Base-by-base conservation (phyloP, 169 alveolate genomes). In the Cryptosporidium andersoni region DNA sequence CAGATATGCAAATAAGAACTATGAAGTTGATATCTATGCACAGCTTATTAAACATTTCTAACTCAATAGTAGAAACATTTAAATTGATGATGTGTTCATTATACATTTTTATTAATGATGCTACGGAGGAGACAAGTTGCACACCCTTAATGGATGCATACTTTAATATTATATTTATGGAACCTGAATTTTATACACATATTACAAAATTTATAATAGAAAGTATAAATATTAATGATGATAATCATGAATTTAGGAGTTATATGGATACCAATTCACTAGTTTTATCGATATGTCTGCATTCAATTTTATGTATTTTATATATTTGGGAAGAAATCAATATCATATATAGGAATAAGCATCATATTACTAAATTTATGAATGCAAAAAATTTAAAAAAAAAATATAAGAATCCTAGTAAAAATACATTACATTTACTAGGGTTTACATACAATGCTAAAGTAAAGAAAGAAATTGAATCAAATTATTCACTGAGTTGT, bases 301-400 rank as follows among this genome's bases (percentile, higher is more conserved):
- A 68, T 4, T 45, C 85, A 36, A 60, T 74, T 4, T 40, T 74
- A 39, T 56, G 49, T 48, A 56, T 74, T n/a, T 47, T 74, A n/a
- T 58, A 74, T 58, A 37, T 74, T 7, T 74, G 85, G 85, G 85
- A 74, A 16, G 85, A 74, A 42, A 4, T 74, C 3, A 74, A 74
- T 47, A 12, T 14, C 3, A 25, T 58, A 58, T 12, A 4, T 9
- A 14, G 36, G 12, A 49, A 49, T 49, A 12, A 12, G 25, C 25
- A 25, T 25, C 25, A 25, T 25, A 25, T 25, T 25, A 25, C 25
- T 25, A 25, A 25, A 25, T 25, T 25, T 25, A 25, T 25, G 25
- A 25, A 25, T 25, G 25, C 25, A 25, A 25, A 25, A 0, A 25
- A 25, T 25, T 25, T 25, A 25, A 25, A 25, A 25, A 0, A 25